Percentiles rank a stretch among this genome's conserved stretches.
Evolutionary conservation across 208 protist species (phyloP).

Genomic region (Trypanosoma conorhini): DNA sequence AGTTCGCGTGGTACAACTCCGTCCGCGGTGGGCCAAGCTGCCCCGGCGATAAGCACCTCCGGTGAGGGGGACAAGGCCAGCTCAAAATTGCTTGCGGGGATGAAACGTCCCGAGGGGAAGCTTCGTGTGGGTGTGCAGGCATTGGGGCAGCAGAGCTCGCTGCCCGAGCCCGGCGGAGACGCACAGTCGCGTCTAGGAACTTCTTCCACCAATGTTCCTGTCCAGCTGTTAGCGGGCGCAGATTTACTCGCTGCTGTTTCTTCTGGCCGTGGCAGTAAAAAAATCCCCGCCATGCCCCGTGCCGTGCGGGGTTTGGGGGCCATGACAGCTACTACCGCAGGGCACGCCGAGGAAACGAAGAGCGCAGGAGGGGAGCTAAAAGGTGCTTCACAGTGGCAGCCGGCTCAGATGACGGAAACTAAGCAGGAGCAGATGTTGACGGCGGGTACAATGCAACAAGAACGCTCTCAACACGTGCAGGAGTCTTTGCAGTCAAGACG

Average conservation of each 20-base stretch:
- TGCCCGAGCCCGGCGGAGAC: conserved; percentile 15
- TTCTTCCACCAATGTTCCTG: conserved; percentile 16
- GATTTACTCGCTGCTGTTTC: conserved; percentile 10
- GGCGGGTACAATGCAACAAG: neutral
- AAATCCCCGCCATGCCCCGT: neutral
- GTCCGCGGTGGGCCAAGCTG: neutral
- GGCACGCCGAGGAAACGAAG: neutral
- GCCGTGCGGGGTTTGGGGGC: neutral
- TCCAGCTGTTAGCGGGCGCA: neutral
- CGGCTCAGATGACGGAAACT: neutral
- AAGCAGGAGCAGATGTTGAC: neutral
- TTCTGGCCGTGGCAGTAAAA: conserved; percentile 9
- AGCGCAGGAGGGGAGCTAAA: neutral
- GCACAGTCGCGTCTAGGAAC: conserved; percentile 8
- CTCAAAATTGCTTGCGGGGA: neutral
- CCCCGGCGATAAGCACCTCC: neutral
- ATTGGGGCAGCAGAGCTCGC: conserved; percentile 22
- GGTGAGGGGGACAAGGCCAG: neutral
- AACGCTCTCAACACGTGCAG: neutral
- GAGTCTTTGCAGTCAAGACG: neutral
- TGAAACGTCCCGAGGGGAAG: conserved; percentile 5
- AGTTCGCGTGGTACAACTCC: neutral
- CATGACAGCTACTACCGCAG: neutral
- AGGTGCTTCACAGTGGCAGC: neutral
- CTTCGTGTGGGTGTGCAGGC: conserved; percentile 11